Evolutionary conservation across 2,329 filamentous ascomycete genomes (phyloP).

Genomic region (Diaporthe vexans): DNA sequence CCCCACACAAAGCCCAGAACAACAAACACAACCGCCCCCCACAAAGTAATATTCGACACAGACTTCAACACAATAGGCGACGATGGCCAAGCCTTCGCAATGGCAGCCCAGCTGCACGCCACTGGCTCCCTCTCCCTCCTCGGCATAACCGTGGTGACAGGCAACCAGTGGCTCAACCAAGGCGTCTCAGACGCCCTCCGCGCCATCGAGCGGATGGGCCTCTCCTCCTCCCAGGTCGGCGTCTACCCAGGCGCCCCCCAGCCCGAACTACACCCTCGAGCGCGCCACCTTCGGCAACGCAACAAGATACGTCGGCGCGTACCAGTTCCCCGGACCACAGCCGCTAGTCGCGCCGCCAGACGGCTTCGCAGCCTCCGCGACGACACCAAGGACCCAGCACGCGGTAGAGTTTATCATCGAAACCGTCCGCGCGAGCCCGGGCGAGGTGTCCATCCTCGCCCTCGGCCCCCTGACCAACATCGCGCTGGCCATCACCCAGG

Average conservation of each 20-base stretch:
- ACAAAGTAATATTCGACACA: constrained; percentile 1
- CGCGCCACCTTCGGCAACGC: constrained; percentile 3
- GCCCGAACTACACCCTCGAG: background rate
- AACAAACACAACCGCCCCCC: background rate
- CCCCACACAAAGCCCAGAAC: background rate
- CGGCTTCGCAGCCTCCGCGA: background rate
- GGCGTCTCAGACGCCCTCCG: constrained; percentile 1
- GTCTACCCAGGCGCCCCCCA: background rate
- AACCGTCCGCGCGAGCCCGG: background rate
- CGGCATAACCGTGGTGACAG: background rate
- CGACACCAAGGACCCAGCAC: background rate
- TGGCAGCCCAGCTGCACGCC: constrained; percentile 18
- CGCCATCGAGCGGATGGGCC: constrained; percentile 10
- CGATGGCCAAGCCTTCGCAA: constrained; percentile 28
- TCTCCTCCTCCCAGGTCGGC: background rate
- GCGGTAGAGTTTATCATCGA: constrained; percentile 13
- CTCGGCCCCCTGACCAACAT: constrained; percentile 10
- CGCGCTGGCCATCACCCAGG: constrained; percentile 11
- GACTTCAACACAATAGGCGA: constrained; percentile 32
- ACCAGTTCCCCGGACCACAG: background rate
- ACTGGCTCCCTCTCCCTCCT: background rate
- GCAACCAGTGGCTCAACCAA: constrained; percentile 14
- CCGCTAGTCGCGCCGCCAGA: background rate
- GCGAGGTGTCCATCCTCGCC: constrained; percentile 10
- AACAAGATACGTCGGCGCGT: background rate